Evolutionary conservation across 139 green algal genomes (phyloP), one percentile per base, ranked within the genome.

Genomic region (Coccomyxa sp.): DNA sequence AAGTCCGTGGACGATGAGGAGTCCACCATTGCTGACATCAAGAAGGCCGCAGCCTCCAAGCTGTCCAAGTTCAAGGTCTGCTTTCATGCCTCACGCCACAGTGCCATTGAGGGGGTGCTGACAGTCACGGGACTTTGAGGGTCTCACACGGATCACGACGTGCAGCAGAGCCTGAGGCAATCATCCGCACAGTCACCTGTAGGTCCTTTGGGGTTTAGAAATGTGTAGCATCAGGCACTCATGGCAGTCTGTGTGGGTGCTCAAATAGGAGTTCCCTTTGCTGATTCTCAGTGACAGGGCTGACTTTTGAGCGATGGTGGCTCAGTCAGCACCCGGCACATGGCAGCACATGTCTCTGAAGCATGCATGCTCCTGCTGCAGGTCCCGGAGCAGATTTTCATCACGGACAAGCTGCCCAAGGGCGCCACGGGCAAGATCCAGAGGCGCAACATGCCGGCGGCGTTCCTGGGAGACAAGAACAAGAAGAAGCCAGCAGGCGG

Each of bases 371-470:
- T n/a, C 29, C 50, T 33, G 3, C 22, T 64, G 55, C 82, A 91
- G 87, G 82, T 92, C 41, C 86, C 88, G 16, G 79, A 75, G 37
- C 69, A 76, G n/a, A 81, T 95, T 54, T 94, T 90, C 75, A 78
- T 96, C 40, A 87, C 86, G 2, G 82, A 92, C 55, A 54, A 76
- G n/a, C 75, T 97, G 80, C 93, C 93, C 39, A 94, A 93, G 82
- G 92, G 85, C 4, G 88, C 92, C 38, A 97, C 93, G 8, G 93
- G 93, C 79, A 97, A 97, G 83, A 92, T 97, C 44, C 92, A 95
- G 76, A 81, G 93, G 2, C 86, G 93, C 75, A 82, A 87, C 77
- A 94, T 96, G 84, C 88, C 90, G 58, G 83, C 6, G 75, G 84
- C 22, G 76, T 87, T 94, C 76, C 86, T 86, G 40, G 69, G 73